Evolutionary conservation across 306 rosid genomes (phyloP).

Genomic region (Hippophae rhamnoides): DNA sequence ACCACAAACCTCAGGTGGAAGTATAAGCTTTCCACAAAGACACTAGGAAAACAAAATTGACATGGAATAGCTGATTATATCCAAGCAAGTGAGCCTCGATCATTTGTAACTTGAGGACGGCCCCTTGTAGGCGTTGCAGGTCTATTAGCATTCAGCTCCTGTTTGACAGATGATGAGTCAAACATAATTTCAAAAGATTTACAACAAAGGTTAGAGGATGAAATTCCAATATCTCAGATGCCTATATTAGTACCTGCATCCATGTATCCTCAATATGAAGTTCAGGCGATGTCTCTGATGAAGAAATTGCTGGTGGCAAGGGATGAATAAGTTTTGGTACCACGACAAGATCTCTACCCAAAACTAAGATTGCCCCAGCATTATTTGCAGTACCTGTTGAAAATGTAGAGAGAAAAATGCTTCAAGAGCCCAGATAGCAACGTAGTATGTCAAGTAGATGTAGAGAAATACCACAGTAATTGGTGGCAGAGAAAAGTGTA

Average conservation of each 20-base stretch:
- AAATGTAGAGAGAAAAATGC: conserved; percentile 16
- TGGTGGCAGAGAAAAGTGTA: conserved; percentile 98
- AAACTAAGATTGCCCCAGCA: conserved; percentile 94
- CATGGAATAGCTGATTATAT: conserved; percentile 39
- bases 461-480: conserved; percentile 72
- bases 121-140: conserved; percentile 99
- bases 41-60: conserved; percentile 17
- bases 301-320: conserved; percentile 87
- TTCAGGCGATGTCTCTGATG: conserved; percentile 93
- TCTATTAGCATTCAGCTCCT: conserved; percentile 97
- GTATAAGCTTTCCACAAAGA: conserved; percentile 34
- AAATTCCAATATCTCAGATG: conserved; percentile 7
- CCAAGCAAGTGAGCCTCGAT: conserved; percentile 96
- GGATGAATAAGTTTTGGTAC: conserved; percentile 98
- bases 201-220: background rate
- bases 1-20: conserved; percentile 44
- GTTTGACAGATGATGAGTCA: conserved; percentile 13
- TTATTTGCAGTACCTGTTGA: conserved; percentile 90
- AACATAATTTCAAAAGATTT: conserved; percentile 11
- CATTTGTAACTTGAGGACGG: conserved; percentile 87
- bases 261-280: conserved; percentile 95
- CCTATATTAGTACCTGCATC: conserved; percentile 75
- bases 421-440: conserved; percentile 6
- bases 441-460: background rate
- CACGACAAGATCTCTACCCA: conserved; percentile 98